A percentile compares a stretch with the other conserved stretches of the same genome.
These are phyloP conservation scores for Kurtzmaniella quercitrusa DNA, from an alignment of 1,139 yeast species.

Conservation along the genomic window DNA sequence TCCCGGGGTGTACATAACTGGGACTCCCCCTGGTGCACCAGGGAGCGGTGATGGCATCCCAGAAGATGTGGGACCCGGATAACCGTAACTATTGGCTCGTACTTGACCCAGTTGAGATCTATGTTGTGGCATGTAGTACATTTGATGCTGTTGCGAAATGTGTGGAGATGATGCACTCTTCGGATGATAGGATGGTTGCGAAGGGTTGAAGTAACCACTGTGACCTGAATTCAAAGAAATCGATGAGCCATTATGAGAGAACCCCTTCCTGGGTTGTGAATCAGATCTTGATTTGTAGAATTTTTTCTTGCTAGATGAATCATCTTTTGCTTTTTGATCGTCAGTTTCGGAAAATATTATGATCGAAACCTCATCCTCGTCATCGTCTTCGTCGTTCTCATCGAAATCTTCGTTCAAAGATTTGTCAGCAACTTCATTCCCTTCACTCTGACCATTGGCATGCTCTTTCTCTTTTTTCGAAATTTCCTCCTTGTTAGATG, in stretches of 20 bases:
- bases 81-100: not conserved
- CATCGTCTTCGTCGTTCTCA: conserved; percentile 25
- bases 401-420: conserved; percentile 14
- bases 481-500: not conserved
- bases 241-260: conserved; percentile 22
- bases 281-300: conserved; percentile 3
- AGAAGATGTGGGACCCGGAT: not conserved
- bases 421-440: conserved; percentile 4
- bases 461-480: conserved; percentile 1
- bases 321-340: not conserved
- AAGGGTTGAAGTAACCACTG: conserved; percentile 11
- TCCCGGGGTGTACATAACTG: not conserved
- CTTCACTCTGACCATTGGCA: conserved; percentile 4
- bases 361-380: conserved; percentile 41
- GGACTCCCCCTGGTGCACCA: not conserved
- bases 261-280: conserved; percentile 8
- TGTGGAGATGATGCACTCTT: conserved; percentile 16
- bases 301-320: not conserved
- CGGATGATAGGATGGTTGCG: conserved; percentile 3
- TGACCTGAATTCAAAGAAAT: conserved; percentile 21
- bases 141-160: conserved; percentile 15
- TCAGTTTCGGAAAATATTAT: conserved; percentile 40
- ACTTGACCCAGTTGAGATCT: conserved; percentile 8
- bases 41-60: conserved; percentile 1
- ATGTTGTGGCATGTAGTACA: conserved; percentile 10